Evolutionary conservation across 495 filamentous ascomycete genomes (phyloP).

Genomic region (Geopyxis carbonaria): DNA sequence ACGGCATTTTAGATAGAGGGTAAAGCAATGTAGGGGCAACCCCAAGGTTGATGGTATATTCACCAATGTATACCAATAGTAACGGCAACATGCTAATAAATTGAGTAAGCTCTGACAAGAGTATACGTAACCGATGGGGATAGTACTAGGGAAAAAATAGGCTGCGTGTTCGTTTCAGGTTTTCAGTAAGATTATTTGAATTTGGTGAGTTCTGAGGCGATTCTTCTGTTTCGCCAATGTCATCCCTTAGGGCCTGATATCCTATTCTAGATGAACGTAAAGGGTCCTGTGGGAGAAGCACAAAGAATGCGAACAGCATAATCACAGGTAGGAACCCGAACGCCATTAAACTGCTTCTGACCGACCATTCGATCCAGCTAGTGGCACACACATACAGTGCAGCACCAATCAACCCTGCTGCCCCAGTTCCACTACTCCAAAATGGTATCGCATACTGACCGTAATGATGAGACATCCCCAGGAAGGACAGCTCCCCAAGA

Average conservation of each 20-base stretch:
- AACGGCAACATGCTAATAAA: constrained; percentile 42
- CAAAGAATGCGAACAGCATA: constrained; percentile 76
- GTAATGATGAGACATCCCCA: constrained; percentile 85
- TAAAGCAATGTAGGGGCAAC: constrained; percentile 81
- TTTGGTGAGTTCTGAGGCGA: no score
- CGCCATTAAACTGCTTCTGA: constrained; percentile 51
- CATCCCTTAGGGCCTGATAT: constrained; percentile 28
- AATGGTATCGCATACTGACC: constrained; percentile 76
- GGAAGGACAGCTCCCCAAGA: constrained; percentile 72
- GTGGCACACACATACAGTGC: constrained; percentile 75
- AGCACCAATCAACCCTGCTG: constrained; percentile 70
- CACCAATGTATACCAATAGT: constrained; percentile 78
- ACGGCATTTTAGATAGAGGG: constrained; percentile 55
- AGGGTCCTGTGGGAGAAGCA: constrained; percentile 49
- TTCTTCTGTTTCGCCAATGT: constrained; percentile 29
- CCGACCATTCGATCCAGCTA: constrained; percentile 52
- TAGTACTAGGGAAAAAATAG: constrained; percentile 53
- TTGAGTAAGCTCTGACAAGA: not conserved
- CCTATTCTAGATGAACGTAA: constrained; percentile 28
- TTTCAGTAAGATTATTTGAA: constrained; percentile 2
- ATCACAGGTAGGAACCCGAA: constrained; percentile 62
- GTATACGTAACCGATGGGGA: constrained; percentile 7
- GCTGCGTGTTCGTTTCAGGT: constrained; percentile 29
- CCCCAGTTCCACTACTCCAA: constrained; percentile 88
- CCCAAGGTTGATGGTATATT: constrained; percentile 93